Base-by-base conservation (phyloP, 2,329 filamentous ascomycete genomes). In the Paecilomyces sp. region DNA sequence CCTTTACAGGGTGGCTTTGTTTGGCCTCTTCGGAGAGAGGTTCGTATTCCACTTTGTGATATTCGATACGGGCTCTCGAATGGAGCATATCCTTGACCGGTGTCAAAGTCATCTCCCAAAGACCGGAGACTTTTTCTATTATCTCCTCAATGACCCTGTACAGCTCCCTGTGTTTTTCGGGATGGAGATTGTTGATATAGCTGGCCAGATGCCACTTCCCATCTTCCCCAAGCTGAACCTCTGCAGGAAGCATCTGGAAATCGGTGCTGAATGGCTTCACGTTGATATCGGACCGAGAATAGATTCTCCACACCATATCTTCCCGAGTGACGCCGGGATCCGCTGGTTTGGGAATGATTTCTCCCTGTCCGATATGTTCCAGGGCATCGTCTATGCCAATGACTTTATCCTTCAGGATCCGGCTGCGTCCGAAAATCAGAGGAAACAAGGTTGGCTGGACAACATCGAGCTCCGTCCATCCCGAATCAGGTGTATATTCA, bases 391-490 rank as follows among this genome's bases (percentile, higher is more conserved):
- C 66, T 2, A 70, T n/a, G 1, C 63, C 58, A 33, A 73, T 67
- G 15, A 64, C 6, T 33, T 57, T 64, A 59, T 73, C 65, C 7
- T 59, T 60, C 4, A 73, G 69, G 55, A 70, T 67, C 3, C 68
- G 70, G n/a, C 57, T 68, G 34, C 63, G 65, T n/a, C 71, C 71
- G 55, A 70, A 73, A 1, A 71, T 68, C 0, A 89, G 70, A 0
- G 86, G 85, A 63, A 80, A 89, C 6, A 89, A 74, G 0, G 85
- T 88, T 0, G 86, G 85, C 63, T 89, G 81, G 4, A 89, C 79
- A 1, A 89, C 73, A 66, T 89, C 82, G 0, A 86, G 79, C 1
- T 89, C 85, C 61, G 79, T 80, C 0, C 72, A 70, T 22, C 82
- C 71, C 1, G 78, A 82, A 1, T 79, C 75, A 0, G 85, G 85